Evolutionary conservation across 805 yeast species (phyloP), one percentile per base, ranked within the genome.

Genomic region (Cyberlindnera maritima): DNA sequence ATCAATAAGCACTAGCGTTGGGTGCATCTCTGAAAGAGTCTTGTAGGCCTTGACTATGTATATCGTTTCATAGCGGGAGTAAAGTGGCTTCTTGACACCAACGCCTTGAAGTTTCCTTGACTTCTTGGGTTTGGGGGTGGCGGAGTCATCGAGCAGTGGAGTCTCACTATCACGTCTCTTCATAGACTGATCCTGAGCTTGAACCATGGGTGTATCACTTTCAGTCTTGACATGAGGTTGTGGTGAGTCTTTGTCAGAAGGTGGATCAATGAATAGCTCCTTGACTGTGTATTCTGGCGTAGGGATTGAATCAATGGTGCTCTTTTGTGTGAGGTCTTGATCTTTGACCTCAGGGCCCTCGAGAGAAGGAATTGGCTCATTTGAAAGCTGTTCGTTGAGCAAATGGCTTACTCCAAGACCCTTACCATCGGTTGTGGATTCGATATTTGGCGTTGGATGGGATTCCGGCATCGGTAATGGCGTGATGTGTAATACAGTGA

Each of bases 21-120:
- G 60, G 13, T 48, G 46, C 20, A 36, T 47, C 14, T 52, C 55
- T 1, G 55, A 41, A 2, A 60, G 44, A 1, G 45, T 47, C 31
- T 56, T 56, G 44, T 40, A 60, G 2, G 60, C 50, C 32, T 59
- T 59, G 18, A 60, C 49, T 10, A 60, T 57, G 39, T 47, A 57
- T 11, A 60, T 17, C 1, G 61, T 52, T 43, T 60, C 64, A 36
- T 57, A 60, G 8, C 55, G 49, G 1, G 64, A 52, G 38, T 60
- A 60, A 8, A 59, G 35, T 6, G 63, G 64, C 36, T 59, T 60
- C 41, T 55, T 60, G 8, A 60, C 54, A 19, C 64, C 64, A 14
- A 52, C 55, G 1, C 63, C 62, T 41, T 60, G 64, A 11, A 50
- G 35, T 26, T 58, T 60, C 33, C 61, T 53, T 13, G 62, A 57